Percentiles rank a stretch among this genome's conserved stretches.
Evolutionary conservation across 768 basidiomycete genomes (phyloP).

Genomic region (Suillus variegatus): DNA sequence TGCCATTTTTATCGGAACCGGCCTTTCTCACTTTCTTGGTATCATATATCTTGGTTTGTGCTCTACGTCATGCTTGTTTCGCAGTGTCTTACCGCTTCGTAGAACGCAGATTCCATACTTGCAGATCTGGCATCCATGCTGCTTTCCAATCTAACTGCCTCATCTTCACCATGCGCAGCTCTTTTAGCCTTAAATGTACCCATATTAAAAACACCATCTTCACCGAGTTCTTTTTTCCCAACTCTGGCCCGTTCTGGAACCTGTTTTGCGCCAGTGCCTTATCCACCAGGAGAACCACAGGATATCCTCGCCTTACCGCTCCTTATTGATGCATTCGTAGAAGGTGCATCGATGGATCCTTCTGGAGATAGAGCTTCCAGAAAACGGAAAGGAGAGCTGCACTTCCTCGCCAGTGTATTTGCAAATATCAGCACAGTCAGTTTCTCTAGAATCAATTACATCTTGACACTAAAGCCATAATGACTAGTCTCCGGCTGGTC

Average conservation of each 20-base stretch:
- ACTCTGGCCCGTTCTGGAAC: conserved; percentile 80
- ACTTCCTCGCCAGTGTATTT: conserved; percentile 94
- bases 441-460: conserved; percentile 12
- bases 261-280: conserved; percentile 70
- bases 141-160: conserved; percentile 88
- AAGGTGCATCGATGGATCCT: conserved; percentile 61
- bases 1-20: conserved; percentile 65
- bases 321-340: conserved; percentile 87
- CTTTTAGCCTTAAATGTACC: conserved; percentile 68
- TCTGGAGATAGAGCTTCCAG: conserved; percentile 49
- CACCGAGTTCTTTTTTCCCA: conserved; percentile 62
- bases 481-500: conserved; percentile 70
- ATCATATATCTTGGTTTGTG: conserved; percentile 81
- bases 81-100: conserved; percentile 12
- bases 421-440: conserved; percentile 85
- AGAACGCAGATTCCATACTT: conserved; percentile 90
- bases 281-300: conserved; percentile 54
- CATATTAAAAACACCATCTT: conserved; percentile 48
- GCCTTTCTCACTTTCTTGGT: conserved; percentile 79
- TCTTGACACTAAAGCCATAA: background rate
- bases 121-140: conserved; percentile 98
- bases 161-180: conserved; percentile 62
- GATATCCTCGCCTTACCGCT: conserved; percentile 72
- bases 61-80: conserved; percentile 6
- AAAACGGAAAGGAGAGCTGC: conserved; percentile 72